Evolutionary conservation across 2,329 filamentous ascomycete genomes (phyloP), one percentile per base, ranked within the genome.

Genomic region (Fusarium proliferatum): DNA sequence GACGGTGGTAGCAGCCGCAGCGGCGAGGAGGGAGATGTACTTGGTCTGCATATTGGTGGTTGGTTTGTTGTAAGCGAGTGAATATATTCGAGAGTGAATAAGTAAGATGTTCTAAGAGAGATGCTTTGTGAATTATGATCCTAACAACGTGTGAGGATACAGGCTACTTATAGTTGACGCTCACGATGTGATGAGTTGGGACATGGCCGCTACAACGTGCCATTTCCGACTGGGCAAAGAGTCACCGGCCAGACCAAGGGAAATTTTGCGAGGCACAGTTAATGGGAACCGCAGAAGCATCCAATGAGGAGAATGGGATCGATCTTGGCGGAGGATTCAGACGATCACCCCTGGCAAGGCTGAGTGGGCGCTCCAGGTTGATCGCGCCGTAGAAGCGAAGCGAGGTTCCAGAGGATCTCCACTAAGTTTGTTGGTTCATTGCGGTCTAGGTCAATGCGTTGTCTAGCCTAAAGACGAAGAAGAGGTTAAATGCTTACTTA

Each of bases 1-100:
- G 23, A 51, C 67, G 8, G 48, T 36, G 12, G 59, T 48, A 28
- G 52, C 67, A 39, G 71, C 71, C 16, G 59, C 39, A 19, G 68
- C 71, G 41, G 67, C 67, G 13, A 73, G 48, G 19, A 72, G 15
- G 15, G 66, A 26, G 39, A 73, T 55, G 19, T 51, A 63, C 10
- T 61, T 48, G 58, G 55, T 13, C 13, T 73, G 45, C 71, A 73
- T 73, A 3, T 69, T 59, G 55, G 8, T 16, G 39, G 23, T n/a
- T 48, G 49, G 15, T 48, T 39, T 36, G 23, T 55, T 55, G 34
- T 62, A 33, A 45, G 9, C 42, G 39, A 60, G 26, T 41, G 61
- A n/a, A 7, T n/a, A 12, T 41, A 41, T 41, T 34, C 13, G 7
- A 46, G 52, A 48, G 28, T n/a, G 34, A 23, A 53, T 3, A 19